Evolutionary conservation across 2,329 filamentous ascomycete species (phyloP), one percentile per base, ranked within the genome.

Genomic region (Pleoardoris graminearum): DNA sequence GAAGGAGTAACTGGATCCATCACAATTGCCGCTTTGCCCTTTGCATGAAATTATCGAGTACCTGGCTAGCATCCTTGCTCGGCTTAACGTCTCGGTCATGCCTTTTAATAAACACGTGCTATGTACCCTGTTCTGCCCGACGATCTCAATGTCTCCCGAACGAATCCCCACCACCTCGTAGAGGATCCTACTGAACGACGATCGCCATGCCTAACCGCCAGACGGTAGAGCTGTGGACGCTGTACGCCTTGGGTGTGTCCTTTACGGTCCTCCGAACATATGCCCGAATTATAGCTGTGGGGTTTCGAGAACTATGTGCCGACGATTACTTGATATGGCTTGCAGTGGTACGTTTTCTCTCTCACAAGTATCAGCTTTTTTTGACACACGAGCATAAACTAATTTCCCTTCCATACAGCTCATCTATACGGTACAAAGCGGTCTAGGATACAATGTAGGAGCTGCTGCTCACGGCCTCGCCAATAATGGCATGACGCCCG

Each of bases 391-490:
- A 32, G 22, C 12, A 21, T 29, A 21, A 25, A 36, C 19, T 48
- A n/a, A 42, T 11, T 3, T 32, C 3, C 8, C 21, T 16, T 49
- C 5, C 14, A 36, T 11, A 10, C 61, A 82, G 79, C 60, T 80
- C 8, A 73, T 83, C 25, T 84, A 84, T 50, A 73, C 75, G 1
- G 65, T 78, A 3, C 79, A 84, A 63, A 79, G 80, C 0, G 74
- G 69, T 14, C 71, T 80, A 11, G 78, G 76, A 17, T 80, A 82
- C 54, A 75, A 73, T 19, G 77, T 82, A 14, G 79, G 79, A 70
- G 51, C 80, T 75, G 43, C 69, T 74, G 81, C 77, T 46, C 70
- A 76, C 38, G 82, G 82, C 0, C 70, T 85, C 2, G 80, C 82
- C 17, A 62, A 60, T 30, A 76, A 76, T 17, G 55, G 58, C 50